A percentile compares a stretch with the other conserved stretches of the same genome.
Evolutionary conservation across 2,329 filamentous ascomycete species (phyloP).

Genomic region (Hypomyces perniciosus): DNA sequence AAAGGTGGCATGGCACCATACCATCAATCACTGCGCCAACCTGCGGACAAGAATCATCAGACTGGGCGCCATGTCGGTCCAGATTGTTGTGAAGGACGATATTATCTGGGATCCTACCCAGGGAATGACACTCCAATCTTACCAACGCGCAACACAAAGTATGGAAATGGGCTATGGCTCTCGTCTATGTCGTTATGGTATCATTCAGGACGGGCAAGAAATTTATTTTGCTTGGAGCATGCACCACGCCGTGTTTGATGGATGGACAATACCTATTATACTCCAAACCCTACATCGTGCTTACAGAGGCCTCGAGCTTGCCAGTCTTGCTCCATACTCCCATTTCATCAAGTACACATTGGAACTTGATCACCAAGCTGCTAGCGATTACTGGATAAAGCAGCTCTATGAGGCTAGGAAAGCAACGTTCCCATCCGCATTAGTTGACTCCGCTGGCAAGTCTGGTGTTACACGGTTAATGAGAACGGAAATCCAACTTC

Average conservation of each 20-base stretch:
- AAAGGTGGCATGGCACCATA: constrained; percentile 10
- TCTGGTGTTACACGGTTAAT: not conserved
- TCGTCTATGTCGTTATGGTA: not conserved
- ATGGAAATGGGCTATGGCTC: constrained; percentile 1
- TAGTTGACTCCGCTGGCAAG: not conserved
- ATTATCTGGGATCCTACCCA: not conserved
- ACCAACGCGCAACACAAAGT: not conserved
- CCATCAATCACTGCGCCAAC: not conserved
- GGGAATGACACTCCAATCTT: not conserved
- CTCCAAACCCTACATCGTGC: constrained; percentile 9
- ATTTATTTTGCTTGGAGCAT: constrained; percentile 19
- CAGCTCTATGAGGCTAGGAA: not conserved
- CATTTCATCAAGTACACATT: not conserved
- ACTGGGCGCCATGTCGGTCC: not conserved
- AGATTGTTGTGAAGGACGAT: not conserved
- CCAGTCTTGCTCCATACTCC: not conserved
- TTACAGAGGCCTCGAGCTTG: not conserved
- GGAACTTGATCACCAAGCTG: not conserved
- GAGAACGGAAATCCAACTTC: not conserved
- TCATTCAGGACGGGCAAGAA: not conserved
- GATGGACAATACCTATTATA: constrained; percentile 19
- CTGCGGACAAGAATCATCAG: constrained; percentile 14
- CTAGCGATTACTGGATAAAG: not conserved
- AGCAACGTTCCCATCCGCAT: not conserved
- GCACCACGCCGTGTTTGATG: constrained; percentile 25